Evolutionary conservation across 495 filamentous ascomycete species (phyloP).

Genomic region (Margaritispora aquatica): DNA sequence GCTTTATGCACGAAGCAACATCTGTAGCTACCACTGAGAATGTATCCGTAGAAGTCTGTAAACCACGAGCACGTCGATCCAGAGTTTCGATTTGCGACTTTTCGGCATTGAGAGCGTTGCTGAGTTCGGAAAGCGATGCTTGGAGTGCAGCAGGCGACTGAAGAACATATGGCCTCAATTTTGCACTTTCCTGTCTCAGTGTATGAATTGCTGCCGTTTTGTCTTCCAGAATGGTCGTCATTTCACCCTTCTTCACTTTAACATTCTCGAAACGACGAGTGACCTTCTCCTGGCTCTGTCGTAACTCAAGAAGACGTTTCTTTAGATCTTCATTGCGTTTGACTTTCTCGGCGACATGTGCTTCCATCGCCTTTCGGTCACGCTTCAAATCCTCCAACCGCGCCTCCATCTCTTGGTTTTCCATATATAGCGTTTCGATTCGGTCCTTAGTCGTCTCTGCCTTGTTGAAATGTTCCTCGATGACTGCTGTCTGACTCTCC

Average conservation of each 20-base stretch:
- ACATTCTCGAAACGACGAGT: slow-evolving; percentile 70
- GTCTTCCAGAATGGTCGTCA: slow-evolving; percentile 70
- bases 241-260: slow-evolving; percentile 62
- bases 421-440: slow-evolving; percentile 77
- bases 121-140: slow-evolving; percentile 72
- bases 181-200: slow-evolving; percentile 71
- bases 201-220: slow-evolving; percentile 58
- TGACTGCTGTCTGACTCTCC: slow-evolving; percentile 76
- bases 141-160: slow-evolving; percentile 81
- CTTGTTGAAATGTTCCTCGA: slow-evolving; percentile 89
- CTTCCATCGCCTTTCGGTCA: slow-evolving; percentile 70
- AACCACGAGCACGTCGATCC: slow-evolving; percentile 74
- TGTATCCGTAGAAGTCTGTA: slow-evolving; percentile 89
- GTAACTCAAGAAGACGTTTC: slow-evolving; percentile 66
- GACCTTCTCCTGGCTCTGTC: slow-evolving; percentile 70
- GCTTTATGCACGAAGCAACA: slow-evolving; percentile 75
- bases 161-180: slow-evolving; percentile 84
- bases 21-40: slow-evolving; percentile 79
- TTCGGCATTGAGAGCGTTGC: slow-evolving; percentile 65
- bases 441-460: slow-evolving; percentile 75
- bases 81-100: slow-evolving; percentile 79
- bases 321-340: slow-evolving; percentile 80
- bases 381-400: slow-evolving; percentile 75
- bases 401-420: slow-evolving; percentile 81
- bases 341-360: slow-evolving; percentile 71